phyloP scores from a whole-genome alignment of 805 yeast species.

The Myxozyma kluyveri region DNA sequence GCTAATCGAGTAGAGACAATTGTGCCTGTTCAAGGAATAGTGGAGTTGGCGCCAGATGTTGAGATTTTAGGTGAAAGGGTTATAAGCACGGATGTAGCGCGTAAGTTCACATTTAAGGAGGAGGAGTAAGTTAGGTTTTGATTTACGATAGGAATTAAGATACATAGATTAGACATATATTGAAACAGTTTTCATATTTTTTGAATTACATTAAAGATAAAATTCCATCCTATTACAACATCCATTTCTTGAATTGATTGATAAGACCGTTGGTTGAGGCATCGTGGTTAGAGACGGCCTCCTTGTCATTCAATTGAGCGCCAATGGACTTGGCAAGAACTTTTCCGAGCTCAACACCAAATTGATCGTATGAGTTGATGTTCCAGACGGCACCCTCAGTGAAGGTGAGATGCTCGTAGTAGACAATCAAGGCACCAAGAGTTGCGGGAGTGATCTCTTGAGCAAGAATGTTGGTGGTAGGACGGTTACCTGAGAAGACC shows the following conservation, averaged over 20 bases:
- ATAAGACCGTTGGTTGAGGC: constrained; percentile 88
- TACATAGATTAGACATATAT: too few relatives aligned
- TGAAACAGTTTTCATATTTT: not conserved
- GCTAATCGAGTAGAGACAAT: constrained; percentile 63
- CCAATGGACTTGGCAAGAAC: constrained; percentile 95
- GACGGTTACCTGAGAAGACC: constrained; percentile 96
- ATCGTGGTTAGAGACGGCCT: constrained; percentile 68
- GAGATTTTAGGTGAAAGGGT: constrained; percentile 12
- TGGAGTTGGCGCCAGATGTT: constrained; percentile 62
- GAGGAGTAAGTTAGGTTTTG: constrained; percentile 6
- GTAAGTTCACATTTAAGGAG: constrained; percentile 11
- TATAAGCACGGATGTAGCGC: not conserved
- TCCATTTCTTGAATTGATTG: constrained; percentile 82
- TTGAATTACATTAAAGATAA: not conserved
- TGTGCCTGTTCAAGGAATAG: constrained; percentile 51
- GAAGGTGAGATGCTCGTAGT: constrained; percentile 96
- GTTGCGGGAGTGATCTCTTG: constrained; percentile 96
- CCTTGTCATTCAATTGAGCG: constrained; percentile 69
- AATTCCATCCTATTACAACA: constrained; percentile 1
- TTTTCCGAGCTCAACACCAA: constrained; percentile 99
- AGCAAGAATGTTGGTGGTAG: constrained; percentile 94
- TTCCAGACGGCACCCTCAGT: constrained; percentile 99
- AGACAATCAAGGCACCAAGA: constrained; percentile 92
- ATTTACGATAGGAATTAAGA: too few relatives aligned
- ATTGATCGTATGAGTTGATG: constrained; percentile 98